Percentiles rank a stretch among this genome's conserved stretches.
Conservation (phyloP, 768 basidiomycete species). For the Pisolithus orientalis region DNA sequence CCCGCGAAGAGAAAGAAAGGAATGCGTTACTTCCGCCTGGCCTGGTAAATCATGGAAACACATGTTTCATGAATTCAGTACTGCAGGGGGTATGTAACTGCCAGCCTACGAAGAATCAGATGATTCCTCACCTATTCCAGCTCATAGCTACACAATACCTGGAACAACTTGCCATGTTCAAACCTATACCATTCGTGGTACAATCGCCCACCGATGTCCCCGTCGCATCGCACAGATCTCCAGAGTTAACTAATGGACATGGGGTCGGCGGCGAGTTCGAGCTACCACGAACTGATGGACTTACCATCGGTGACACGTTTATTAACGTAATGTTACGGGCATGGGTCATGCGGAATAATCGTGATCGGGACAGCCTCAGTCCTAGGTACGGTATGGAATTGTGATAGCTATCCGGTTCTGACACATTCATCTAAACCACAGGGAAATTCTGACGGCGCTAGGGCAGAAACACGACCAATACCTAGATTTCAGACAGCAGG, state of each 20-base stretch:
- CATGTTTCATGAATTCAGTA: conserved; percentile 96
- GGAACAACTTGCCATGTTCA: conserved; percentile 50
- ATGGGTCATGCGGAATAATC: conserved; percentile 55
- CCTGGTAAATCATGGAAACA: conserved; percentile 77
- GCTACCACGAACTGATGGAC: conserved; percentile 46
- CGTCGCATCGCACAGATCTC: conserved; percentile 49
- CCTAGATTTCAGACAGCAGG: conserved; percentile 91
- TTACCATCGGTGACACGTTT: conserved; percentile 71
- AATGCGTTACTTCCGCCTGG: conserved; percentile 64
- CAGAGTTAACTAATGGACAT: conserved; percentile 65
- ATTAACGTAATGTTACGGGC: conserved; percentile 52
- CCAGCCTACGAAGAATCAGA: neutral
- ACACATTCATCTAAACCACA: conserved; percentile 17
- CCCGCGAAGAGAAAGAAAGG: conserved; percentile 57
- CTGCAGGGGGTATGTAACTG: conserved; percentile 68
- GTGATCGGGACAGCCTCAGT: conserved; percentile 48
- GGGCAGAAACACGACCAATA: conserved; percentile 92
- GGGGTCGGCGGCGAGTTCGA: conserved; percentile 45
- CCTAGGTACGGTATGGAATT: conserved; percentile 52
- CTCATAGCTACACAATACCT: conserved; percentile 62
- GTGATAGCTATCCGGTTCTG: neutral
- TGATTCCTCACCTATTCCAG: conserved; percentile 29
- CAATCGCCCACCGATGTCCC: conserved; percentile 35
- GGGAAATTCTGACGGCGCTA: conserved; percentile 58
- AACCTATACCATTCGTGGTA: conserved; percentile 37